phyloP scores from a whole-genome alignment of 768 basidiomycete species.

The Mycena olivaceomarginata region DNA sequence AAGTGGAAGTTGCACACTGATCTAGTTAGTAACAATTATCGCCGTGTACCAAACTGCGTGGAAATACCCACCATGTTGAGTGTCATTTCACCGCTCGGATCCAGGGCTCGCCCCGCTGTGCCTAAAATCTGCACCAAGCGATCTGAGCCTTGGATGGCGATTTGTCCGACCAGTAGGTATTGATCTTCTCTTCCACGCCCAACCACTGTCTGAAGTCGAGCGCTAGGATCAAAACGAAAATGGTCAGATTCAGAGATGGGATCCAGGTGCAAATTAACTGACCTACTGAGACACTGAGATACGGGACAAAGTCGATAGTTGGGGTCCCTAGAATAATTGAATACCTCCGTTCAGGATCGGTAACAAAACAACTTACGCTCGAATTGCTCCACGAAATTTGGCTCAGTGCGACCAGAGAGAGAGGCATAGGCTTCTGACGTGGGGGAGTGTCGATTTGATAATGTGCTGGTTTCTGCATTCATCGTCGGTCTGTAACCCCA shows the following conservation, averaged over 20 bases:
- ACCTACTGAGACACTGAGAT: slow-evolving; percentile 72
- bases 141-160: slow-evolving; percentile 82
- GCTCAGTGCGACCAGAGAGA: slow-evolving; percentile 56
- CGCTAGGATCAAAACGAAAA: slow-evolving; percentile 61
- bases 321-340: slow-evolving; percentile 68
- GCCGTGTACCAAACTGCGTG: neutral
- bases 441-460: slow-evolving; percentile 78
- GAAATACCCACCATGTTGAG: slow-evolving; percentile 78
- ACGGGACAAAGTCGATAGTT: slow-evolving; percentile 71
- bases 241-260: neutral
- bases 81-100: slow-evolving; percentile 78
- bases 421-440: slow-evolving; percentile 71
- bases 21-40: slow-evolving; percentile 46
- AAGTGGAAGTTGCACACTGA: slow-evolving; percentile 66
- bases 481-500: neutral
- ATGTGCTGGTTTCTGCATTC: slow-evolving; percentile 75
- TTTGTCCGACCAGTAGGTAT: slow-evolving; percentile 82
- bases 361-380: slow-evolving; percentile 54
- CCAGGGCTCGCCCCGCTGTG: slow-evolving; percentile 68
- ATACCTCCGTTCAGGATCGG: neutral
- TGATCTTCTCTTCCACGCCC: slow-evolving; percentile 88
- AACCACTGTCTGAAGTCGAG: slow-evolving; percentile 86
- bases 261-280: slow-evolving; percentile 25
- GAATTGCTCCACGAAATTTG: slow-evolving; percentile 65
- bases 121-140: slow-evolving; percentile 78